Evolutionary conservation across 2,329 filamentous ascomycete genomes (phyloP).

Genomic region (Verticillium isaacii): DNA sequence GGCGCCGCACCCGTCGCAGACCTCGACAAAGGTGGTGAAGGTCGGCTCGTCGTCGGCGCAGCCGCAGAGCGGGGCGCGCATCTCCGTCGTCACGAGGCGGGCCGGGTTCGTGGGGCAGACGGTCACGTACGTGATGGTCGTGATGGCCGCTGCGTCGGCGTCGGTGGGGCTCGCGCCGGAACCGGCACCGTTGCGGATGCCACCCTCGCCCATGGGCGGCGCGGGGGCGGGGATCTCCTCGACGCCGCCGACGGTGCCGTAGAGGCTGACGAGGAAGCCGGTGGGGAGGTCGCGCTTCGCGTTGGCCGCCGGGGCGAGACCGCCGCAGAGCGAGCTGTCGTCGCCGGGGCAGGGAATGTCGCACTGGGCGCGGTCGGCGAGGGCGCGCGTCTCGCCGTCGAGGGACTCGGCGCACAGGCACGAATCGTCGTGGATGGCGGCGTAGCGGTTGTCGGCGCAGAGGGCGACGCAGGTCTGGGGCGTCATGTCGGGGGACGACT

Average conservation of each 20-base stretch:
- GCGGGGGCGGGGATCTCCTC: constrained; percentile 20
- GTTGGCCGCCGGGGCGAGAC: constrained; percentile 34
- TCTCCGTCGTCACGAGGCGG: constrained; percentile 24
- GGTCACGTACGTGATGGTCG: constrained; percentile 26
- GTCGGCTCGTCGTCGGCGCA: constrained; percentile 13
- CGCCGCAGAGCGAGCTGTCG: constrained; percentile 34
- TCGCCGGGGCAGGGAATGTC: constrained; percentile 36
- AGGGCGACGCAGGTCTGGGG: constrained; percentile 17
- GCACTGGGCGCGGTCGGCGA: constrained; percentile 35
- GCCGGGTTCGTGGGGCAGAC: constrained; percentile 28
- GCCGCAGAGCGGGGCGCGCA: constrained; percentile 23
- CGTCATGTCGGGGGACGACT: constrained; percentile 13
- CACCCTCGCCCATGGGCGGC: constrained; percentile 23
- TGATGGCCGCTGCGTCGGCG: constrained; percentile 8
- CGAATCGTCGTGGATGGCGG: constrained; percentile 32
- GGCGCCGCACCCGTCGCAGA: constrained; percentile 24
- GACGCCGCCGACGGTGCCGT: constrained; percentile 25
- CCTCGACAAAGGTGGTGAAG: constrained; percentile 22
- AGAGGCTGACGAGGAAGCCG: constrained; percentile 36
- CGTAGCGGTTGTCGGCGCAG: constrained; percentile 25
- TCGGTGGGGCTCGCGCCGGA: constrained; percentile 15
- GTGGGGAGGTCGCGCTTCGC: constrained; percentile 29
- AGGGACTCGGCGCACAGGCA: constrained; percentile 26
- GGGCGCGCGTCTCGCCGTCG: constrained; percentile 33
- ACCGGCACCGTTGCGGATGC: constrained; percentile 16